Percentiles rank a stretch among this genome's conserved stretches.
phyloP scores from a whole-genome alignment of 257 asterid species.

The Vinca minor region DNA sequence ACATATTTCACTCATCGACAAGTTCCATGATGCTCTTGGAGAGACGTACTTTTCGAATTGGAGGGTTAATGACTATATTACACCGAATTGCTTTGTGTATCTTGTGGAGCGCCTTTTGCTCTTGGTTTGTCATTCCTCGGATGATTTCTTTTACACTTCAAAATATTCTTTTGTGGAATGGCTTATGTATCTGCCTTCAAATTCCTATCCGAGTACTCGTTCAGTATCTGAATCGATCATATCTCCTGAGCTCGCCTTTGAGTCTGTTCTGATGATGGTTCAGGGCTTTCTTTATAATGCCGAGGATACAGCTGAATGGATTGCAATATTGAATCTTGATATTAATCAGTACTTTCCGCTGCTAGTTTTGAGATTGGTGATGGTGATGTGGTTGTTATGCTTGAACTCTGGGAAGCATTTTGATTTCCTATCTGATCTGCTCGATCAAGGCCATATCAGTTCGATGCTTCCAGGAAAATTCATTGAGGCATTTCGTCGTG shows the following conservation, averaged over 20 bases:
- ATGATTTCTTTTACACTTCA: slow-evolving; percentile 30
- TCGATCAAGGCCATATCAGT: slow-evolving; percentile 12
- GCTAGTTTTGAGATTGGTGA: slow-evolving; percentile 33
- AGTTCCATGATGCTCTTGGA: slow-evolving; percentile 6
- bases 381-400: slow-evolving; percentile 35
- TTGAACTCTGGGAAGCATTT: slow-evolving; percentile 28
- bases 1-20: neutral
- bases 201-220: slow-evolving; percentile 9
- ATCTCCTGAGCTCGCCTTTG: neutral
- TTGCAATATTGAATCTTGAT: slow-evolving; percentile 8
- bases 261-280: slow-evolving; percentile 18
- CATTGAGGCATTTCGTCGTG: slow-evolving; percentile 18
- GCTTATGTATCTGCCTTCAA: slow-evolving; percentile 21
- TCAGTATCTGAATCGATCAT: neutral
- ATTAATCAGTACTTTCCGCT: slow-evolving; percentile 19
- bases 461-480: slow-evolving; percentile 29
- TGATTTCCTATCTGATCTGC: slow-evolving; percentile 4
- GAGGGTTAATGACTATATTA: slow-evolving; percentile 29
- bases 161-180: slow-evolving; percentile 44
- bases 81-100: slow-evolving; percentile 54
- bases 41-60: slow-evolving; percentile 29
- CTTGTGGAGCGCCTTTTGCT: slow-evolving; percentile 47
- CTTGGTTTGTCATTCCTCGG: slow-evolving; percentile 27
- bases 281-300: slow-evolving; percentile 12
- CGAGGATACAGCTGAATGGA: slow-evolving; percentile 25